Evolutionary conservation across 768 basidiomycete species (phyloP).

Genomic region (Tylopilus plumbeoviolaceoides): DNA sequence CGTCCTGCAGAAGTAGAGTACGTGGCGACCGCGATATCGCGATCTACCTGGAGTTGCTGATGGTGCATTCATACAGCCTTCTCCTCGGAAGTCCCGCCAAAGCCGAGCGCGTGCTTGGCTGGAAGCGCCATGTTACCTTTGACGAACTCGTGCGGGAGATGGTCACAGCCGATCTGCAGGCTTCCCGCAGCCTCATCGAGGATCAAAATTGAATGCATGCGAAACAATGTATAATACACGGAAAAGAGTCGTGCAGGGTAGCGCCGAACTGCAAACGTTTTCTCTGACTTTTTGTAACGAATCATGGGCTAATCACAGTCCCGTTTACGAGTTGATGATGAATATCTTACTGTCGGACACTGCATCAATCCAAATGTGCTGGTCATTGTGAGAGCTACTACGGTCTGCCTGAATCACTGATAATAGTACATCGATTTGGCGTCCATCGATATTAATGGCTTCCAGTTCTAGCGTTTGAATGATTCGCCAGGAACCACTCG

Average conservation of each 20-base stretch:
- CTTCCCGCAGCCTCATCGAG: constrained; percentile 69
- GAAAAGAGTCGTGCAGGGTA: not conserved
- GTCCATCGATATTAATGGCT: constrained; percentile 9
- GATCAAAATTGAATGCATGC: constrained; percentile 64
- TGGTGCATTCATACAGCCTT: constrained; percentile 42
- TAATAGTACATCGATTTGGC: constrained; percentile 6
- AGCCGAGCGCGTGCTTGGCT: constrained; percentile 83
- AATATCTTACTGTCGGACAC: too few relatives aligned
- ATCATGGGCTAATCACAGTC: not conserved
- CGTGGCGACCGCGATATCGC: constrained; percentile 30
- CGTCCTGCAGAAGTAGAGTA: constrained; percentile 94
- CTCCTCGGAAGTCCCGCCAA: constrained; percentile 86
- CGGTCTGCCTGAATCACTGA: not conserved
- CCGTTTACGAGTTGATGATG: constrained; percentile 2
- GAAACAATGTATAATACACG: not conserved
- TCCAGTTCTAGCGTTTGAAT: constrained; percentile 66
- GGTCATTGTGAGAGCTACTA: not conserved
- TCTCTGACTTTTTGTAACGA: constrained; percentile 4
- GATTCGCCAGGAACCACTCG: constrained; percentile 85
- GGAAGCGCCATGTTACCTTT: constrained; percentile 86
- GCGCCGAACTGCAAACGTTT: not conserved
- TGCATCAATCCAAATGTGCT: not conserved
- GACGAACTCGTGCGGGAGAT: constrained; percentile 86
- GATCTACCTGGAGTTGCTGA: not conserved
- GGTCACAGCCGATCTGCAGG: constrained; percentile 79